These are phyloP conservation scores for Nepenthes gracilis DNA, from an alignment of 148 eudicot species.

Conservation along the genomic window DNA sequence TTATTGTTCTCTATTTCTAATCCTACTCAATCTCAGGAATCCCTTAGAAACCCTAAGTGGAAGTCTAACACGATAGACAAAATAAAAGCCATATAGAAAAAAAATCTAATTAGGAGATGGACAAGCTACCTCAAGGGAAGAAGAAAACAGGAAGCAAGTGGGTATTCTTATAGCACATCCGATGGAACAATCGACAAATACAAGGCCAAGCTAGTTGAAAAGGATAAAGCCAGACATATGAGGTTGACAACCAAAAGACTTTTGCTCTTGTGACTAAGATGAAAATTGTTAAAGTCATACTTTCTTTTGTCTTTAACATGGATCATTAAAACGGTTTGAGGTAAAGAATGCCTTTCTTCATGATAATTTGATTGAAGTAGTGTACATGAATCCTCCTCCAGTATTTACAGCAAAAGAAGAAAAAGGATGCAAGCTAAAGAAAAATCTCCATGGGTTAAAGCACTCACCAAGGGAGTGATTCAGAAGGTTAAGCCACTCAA, in stretches of 20 bases:
- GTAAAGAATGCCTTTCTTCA: slow-evolving; percentile 2
- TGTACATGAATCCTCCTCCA: not conserved
- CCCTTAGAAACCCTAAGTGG: not conserved
- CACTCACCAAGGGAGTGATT: not conserved
- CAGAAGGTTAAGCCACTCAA: not conserved
- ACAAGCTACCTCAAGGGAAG: not conserved
- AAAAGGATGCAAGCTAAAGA: not conserved
- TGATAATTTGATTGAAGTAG: not conserved
- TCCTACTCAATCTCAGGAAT: not conserved
- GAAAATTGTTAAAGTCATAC: not conserved
- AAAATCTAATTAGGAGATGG: not conserved
- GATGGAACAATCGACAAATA: not conserved
- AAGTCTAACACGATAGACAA: not conserved
- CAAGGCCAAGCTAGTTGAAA: not conserved
- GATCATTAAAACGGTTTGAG: not conserved
- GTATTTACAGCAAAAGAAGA: not conserved
- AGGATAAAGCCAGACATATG: not conserved
- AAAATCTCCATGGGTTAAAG: not conserved
- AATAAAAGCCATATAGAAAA: not conserved
- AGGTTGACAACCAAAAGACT: not conserved
- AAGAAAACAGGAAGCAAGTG: not conserved
- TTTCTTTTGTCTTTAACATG: not conserved
- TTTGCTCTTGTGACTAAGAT: not conserved
- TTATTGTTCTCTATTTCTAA: not conserved
- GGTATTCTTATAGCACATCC: not conserved